Percentiles rank a stretch among this genome's conserved stretches.
Evolutionary conservation across 306 rosid genomes (phyloP).

Genomic region (Mimosa bimucronata): DNA sequence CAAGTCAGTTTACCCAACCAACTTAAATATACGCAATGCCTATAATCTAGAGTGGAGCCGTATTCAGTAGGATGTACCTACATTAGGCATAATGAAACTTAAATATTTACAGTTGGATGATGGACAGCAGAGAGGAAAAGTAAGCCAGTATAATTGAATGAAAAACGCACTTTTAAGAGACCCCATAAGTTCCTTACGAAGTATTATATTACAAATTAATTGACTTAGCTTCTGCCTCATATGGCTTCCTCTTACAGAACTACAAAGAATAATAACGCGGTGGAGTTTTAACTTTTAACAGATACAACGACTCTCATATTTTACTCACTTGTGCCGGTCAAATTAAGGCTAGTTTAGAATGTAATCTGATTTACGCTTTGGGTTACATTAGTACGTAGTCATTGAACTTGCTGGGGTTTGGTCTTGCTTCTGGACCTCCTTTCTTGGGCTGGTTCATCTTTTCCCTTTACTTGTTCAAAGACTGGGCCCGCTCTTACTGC

Average conservation of each 20-base stretch:
- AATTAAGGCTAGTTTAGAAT: neutral
- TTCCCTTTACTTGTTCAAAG: neutral
- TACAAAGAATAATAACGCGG: neutral
- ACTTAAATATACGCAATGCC: neutral
- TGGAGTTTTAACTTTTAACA: neutral
- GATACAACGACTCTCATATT: neutral
- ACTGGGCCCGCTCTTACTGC: neutral
- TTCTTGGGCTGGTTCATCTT: slow-evolving; percentile 1
- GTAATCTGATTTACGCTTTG: neutral
- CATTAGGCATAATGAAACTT: neutral
- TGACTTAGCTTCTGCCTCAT: neutral
- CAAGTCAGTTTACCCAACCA: neutral
- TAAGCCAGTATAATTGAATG: neutral
- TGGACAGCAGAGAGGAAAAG: neutral
- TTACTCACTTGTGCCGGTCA: neutral
- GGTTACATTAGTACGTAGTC: neutral
- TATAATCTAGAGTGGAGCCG: neutral
- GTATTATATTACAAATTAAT: neutral
- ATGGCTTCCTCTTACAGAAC: neutral
- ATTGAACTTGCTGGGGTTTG: neutral
- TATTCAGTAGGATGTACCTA: neutral
- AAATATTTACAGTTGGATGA: neutral
- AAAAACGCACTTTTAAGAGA: neutral
- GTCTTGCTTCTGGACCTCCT: slow-evolving; percentile 2
- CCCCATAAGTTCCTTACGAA: neutral